Evolutionary conservation across 108 stramenopile species (phyloP).

Genomic region (Nitzschia sp.): DNA sequence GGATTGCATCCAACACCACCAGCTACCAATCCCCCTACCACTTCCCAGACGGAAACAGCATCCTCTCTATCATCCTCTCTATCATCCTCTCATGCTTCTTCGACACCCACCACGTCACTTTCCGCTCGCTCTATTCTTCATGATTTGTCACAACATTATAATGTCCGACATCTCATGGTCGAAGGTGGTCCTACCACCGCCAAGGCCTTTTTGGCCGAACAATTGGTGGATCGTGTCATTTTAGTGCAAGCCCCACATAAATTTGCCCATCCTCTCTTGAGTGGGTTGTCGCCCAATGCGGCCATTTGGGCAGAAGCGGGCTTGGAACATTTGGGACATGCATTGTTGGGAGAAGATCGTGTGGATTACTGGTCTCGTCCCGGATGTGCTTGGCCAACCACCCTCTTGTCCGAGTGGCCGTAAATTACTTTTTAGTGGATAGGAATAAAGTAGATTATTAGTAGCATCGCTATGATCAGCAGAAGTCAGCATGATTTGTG

Average conservation of each 20-base stretch:
- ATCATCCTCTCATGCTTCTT: not conserved
- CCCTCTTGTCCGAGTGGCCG: conserved; percentile 48
- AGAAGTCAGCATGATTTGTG: too few relatives aligned
- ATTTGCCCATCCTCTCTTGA: conserved; percentile 53
- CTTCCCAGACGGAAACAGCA: not conserved
- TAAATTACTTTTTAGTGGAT: conserved; percentile 4
- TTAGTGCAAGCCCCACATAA: conserved; percentile 56
- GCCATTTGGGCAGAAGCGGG: conserved; percentile 49
- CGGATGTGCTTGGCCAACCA: conserved; percentile 58
- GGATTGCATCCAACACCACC: not conserved
- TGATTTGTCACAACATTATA: conserved; percentile 37
- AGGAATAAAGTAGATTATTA: too few relatives aligned
- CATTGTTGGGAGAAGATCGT: conserved; percentile 39
- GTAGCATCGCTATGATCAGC: too few relatives aligned
- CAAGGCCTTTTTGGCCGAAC: conserved; percentile 49
- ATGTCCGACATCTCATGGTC: conserved; percentile 74
- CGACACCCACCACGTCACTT: conserved; percentile 4
- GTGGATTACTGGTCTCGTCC: conserved; percentile 66
- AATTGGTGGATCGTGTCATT: conserved; percentile 70
- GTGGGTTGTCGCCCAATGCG: conserved; percentile 37
- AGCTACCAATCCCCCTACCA: not conserved
- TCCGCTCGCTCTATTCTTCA: conserved; percentile 41
- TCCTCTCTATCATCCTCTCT: too few relatives aligned
- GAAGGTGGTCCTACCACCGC: conserved; percentile 83
- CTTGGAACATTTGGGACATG: conserved; percentile 46